Percentiles rank a stretch among this genome's conserved stretches.
These are phyloP conservation scores for Flueggea neowawraea DNA, from an alignment of 441 rosid genomes.

Conservation along the genomic window DNA sequence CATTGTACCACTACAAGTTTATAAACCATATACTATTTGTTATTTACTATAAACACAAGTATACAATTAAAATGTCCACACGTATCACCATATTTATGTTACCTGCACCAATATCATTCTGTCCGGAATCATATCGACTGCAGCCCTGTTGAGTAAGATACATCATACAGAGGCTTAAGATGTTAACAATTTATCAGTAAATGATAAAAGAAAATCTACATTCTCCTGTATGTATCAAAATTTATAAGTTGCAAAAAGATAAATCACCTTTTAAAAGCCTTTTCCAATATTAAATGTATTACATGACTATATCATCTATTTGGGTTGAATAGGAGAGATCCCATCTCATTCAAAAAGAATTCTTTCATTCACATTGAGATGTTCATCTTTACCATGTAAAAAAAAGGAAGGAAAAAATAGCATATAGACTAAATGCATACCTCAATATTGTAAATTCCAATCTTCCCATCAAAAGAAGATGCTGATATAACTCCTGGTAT, in stretches of 20 bases:
- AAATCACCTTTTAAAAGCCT: too few species aligned
- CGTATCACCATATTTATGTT: constrained; percentile 5
- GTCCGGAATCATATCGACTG: constrained; percentile 59
- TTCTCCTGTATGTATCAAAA: too few species aligned
- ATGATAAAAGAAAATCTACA: too few species aligned
- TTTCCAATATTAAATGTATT: too few species aligned
- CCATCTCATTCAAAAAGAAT: background rate
- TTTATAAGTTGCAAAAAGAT: too few species aligned
- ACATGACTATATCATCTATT: too few species aligned
- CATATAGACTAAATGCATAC: constrained; percentile 26
- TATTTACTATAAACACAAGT: background rate
- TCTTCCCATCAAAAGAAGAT: constrained; percentile 98
- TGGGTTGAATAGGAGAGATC: background rate
- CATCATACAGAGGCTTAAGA: constrained; percentile 1
- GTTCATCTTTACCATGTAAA: background rate
- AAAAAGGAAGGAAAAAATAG: background rate
- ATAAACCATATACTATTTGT: too few species aligned
- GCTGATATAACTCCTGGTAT: constrained; percentile 98
- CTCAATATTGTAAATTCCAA: constrained; percentile 96
- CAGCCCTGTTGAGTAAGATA: constrained; percentile 66
- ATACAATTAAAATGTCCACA: background rate
- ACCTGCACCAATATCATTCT: constrained; percentile 68
- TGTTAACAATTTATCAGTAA: background rate
- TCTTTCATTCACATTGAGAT: background rate
- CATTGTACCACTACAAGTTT: too few species aligned